Evolutionary conservation across 208 protist species (phyloP).

Genomic region (Porcisia deanei): DNA sequence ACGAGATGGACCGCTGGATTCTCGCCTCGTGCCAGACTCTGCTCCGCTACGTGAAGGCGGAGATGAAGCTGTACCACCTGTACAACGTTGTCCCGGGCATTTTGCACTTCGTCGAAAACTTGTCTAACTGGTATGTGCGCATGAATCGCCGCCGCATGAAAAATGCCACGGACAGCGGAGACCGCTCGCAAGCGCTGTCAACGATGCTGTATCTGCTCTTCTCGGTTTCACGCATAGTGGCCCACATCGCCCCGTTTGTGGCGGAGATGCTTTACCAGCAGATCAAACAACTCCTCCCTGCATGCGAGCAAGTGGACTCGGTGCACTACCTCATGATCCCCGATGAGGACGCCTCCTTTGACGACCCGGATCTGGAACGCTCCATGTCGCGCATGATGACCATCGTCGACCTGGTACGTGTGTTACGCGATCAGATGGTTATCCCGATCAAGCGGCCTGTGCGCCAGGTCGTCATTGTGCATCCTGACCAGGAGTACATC

Average conservation of each 20-base stretch:
- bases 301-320: conserved; percentile 77
- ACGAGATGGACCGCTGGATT: conserved; percentile 99
- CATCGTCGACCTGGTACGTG: conserved; percentile 94
- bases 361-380: conserved; percentile 73
- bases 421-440: conserved; percentile 93
- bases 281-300: conserved; percentile 92
- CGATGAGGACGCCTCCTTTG: conserved; percentile 63
- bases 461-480: conserved; percentile 89
- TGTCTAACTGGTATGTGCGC: conserved; percentile 99
- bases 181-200: conserved; percentile 78
- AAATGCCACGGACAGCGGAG: conserved; percentile 68
- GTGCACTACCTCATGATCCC: conserved; percentile 96
- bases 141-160: conserved; percentile 97
- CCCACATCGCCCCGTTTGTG: conserved; percentile 99
- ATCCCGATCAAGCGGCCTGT: conserved; percentile 93
- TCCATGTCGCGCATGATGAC: conserved; percentile 90
- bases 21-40: conserved; percentile 93
- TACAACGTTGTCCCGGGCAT: conserved; percentile 99
- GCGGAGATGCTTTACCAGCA: conserved; percentile 98
- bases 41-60: conserved; percentile 93
- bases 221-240: conserved; percentile 90
- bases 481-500: conserved; percentile 72
- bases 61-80: conserved; percentile 98
- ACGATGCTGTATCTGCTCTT: conserved; percentile 96
- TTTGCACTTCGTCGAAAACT: conserved; percentile 96